Conservation (phyloP, 805 yeast species). For the Candida maltosa region DNA sequence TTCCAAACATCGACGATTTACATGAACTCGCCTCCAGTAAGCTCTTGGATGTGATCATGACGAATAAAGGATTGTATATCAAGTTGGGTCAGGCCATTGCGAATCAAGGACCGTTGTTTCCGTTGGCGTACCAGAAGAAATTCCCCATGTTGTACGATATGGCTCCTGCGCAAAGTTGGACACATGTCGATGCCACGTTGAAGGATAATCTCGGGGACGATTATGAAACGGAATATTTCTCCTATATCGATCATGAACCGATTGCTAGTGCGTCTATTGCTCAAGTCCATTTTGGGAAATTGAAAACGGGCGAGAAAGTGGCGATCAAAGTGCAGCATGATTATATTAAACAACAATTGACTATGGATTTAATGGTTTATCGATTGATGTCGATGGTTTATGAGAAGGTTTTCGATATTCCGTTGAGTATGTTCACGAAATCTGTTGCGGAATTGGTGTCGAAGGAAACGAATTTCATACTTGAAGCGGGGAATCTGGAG, state of each 20-base stretch:
- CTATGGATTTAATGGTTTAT: constrained; percentile 61
- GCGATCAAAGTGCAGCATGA: constrained; percentile 69
- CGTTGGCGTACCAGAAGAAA: constrained; percentile 57
- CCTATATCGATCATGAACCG: constrained; percentile 50
- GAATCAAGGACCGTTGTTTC: constrained; percentile 67
- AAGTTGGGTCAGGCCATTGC: constrained; percentile 80
- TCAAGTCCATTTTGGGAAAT: constrained; percentile 58
- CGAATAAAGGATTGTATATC: constrained; percentile 54
- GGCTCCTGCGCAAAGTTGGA: constrained; percentile 63
- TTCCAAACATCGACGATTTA: constrained; percentile 39
- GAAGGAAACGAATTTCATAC: constrained; percentile 60
- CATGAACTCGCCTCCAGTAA: constrained; percentile 56
- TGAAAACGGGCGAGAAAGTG: constrained; percentile 48
- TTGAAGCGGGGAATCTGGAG: constrained; percentile 54
- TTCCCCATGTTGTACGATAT: constrained; percentile 60
- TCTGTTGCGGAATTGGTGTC: constrained; percentile 56
- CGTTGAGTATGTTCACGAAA: constrained; percentile 51
- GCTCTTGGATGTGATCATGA: constrained; percentile 24
- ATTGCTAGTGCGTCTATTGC: constrained; percentile 77
- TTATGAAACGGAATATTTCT: constrained; percentile 30
- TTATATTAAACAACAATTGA: constrained; percentile 57
- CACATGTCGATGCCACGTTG: constrained; percentile 37
- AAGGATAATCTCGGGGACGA: constrained; percentile 11
- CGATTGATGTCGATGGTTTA: constrained; percentile 48
- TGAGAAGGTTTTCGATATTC: constrained; percentile 60